Evolutionary conservation across 805 yeast species (phyloP).

Genomic region (Lipomyces sp.): DNA sequence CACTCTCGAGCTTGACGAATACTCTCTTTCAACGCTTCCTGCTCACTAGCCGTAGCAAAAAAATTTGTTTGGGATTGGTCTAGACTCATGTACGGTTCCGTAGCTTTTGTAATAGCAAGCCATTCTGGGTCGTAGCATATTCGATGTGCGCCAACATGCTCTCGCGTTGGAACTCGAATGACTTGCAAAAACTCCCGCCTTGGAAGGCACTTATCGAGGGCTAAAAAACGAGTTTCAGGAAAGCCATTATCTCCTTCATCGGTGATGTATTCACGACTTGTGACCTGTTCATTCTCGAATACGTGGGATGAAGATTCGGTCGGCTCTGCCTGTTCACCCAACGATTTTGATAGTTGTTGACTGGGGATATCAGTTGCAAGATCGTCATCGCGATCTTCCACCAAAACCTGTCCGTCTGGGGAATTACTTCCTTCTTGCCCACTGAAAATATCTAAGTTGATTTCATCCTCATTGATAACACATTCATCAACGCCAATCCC

Average conservation of each 20-base stretch:
- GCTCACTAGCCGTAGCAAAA: constrained; percentile 17
- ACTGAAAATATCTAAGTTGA: not conserved
- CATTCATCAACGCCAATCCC: constrained; percentile 4
- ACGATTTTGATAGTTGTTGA: not conserved
- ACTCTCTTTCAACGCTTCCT: constrained; percentile 18
- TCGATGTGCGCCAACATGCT: not conserved
- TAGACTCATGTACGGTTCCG: constrained; percentile 36
- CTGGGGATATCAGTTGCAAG: not conserved
- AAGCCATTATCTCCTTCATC: constrained; percentile 6
- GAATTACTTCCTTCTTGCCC: not conserved
- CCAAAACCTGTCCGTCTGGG: not conserved
- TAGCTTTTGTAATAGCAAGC: constrained; percentile 45
- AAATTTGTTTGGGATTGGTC: constrained; percentile 16
- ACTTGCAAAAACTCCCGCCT: constrained; percentile 62
- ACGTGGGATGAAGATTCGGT: not conserved
- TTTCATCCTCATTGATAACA: constrained; percentile 4
- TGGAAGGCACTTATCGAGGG: constrained; percentile 85
- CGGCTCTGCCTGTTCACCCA: not conserved
- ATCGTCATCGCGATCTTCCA: not conserved
- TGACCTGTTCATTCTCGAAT: not conserved
- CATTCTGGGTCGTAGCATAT: constrained; percentile 47
- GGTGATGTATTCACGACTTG: not conserved
- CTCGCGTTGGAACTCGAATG: constrained; percentile 37
- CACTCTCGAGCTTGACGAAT: constrained; percentile 40
- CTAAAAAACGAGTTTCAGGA: constrained; percentile 60